Evolutionary conservation across 2,329 filamentous ascomycete species (phyloP), one percentile per base, ranked within the genome.

Genomic region (Paradendryphiella salina): DNA sequence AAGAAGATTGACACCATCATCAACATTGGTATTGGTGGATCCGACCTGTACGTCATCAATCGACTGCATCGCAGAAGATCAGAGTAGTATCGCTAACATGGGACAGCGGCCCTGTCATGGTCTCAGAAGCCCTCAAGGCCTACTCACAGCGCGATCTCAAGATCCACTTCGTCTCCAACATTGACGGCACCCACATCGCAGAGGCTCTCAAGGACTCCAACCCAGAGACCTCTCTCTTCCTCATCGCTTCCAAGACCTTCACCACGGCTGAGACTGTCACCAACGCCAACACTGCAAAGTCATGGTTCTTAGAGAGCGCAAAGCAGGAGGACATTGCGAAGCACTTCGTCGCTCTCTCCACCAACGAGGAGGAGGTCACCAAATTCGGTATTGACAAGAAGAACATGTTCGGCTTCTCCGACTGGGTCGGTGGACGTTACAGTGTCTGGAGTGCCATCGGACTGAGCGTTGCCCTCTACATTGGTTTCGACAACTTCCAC

Each of bases 401-500:
- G 83, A 99, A 97, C 83, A 99, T 99, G 94, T 99, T 99, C 72
- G 92, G 91, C 67, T 99, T 99, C 74, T 92, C 93, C 77, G 95
- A 89, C 77, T 99, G 94, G 94, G 93, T 97, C 44, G 94, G 94
- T 74, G 94, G 94, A 50, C 89, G 94, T 54, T 99, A 99, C 84
- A 96, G 91, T 54, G 94, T 99, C 63, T 99, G 94, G 94, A 96
- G 91, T 64, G 94, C 94, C 74, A 99, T 99, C 71, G 94, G 94
- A 65, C 81, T 99, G 57, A 96, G 90, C 59, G 92, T 99, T 50
- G 88, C 88, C 64, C 82, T 99, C 61, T 96, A 96, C 81, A 88
- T 99, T 73, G 94, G 94, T 73, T 99, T 82, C 75, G 92, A 97
- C 74, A 96, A 96, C 84, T 99, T 97, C 82, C 85, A 94, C 77